phyloP scores from a whole-genome alignment of 306 rosid species.

The Rosa rugosa region DNA sequence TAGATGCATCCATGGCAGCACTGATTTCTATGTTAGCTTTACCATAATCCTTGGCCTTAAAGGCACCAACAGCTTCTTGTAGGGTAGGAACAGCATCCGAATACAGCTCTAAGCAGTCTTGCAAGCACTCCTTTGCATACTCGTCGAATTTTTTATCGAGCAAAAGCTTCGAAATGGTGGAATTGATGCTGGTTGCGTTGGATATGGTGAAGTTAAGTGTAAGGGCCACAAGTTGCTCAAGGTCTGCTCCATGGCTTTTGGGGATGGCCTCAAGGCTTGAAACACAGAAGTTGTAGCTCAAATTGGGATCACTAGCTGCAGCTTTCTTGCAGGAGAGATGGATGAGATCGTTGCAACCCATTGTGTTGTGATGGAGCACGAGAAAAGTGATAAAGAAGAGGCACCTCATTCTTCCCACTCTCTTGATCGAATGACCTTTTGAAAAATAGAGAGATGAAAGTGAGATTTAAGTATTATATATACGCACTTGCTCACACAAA shows the following conservation, averaged over 20 bases:
- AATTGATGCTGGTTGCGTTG: slow-evolving; percentile 43
- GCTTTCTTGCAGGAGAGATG: slow-evolving; percentile 49
- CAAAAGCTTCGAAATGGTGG: slow-evolving; percentile 37
- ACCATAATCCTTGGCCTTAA: slow-evolving; percentile 21
- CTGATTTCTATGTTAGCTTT: slow-evolving; percentile 27
- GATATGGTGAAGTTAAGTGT: slow-evolving; percentile 42
- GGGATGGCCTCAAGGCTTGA: slow-evolving; percentile 35
- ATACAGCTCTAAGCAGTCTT: slow-evolving; percentile 43
- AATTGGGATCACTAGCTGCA: slow-evolving; percentile 46
- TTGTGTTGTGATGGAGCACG: slow-evolving; percentile 20
- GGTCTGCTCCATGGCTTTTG: slow-evolving; percentile 19
- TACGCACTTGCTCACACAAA: neutral
- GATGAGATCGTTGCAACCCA: slow-evolving; percentile 28
- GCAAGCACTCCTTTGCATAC: slow-evolving; percentile 33
- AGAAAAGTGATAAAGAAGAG: neutral
- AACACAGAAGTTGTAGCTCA: slow-evolving; percentile 52
- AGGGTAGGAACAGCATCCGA: slow-evolving; percentile 26
- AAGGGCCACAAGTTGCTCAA: slow-evolving; percentile 36
- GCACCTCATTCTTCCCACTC: slow-evolving; percentile 22
- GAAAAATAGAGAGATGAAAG: neutral
- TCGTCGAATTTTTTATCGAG: slow-evolving; percentile 19
- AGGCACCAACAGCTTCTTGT: slow-evolving; percentile 8
- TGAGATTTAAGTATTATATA: neutral
- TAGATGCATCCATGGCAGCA: slow-evolving; percentile 53
- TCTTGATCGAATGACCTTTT: neutral